Base-by-base conservation (phyloP, 2,329 filamentous ascomycete species). In the Scolecobasidium constrictum region DNA sequence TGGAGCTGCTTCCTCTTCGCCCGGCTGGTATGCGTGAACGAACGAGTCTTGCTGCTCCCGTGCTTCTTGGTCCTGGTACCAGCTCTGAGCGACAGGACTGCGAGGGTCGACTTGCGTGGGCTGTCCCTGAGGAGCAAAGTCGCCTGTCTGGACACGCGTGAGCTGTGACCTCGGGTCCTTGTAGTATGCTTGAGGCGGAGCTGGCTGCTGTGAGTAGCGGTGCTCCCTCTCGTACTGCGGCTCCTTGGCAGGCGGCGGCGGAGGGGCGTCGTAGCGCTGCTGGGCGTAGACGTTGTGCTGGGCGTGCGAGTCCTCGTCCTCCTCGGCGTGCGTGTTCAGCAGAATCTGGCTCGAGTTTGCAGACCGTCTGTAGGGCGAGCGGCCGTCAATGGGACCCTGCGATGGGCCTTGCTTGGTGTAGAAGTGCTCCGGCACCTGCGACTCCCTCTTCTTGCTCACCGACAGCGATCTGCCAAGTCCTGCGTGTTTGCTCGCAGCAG, bases 11-110 rank as follows among this genome's bases (percentile, higher is more conserved):
- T 21, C 35, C 3, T 33, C 41, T 7, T 12, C 12, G 16, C 18
- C 33, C n/a, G 19, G 35, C 15, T 60, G 57, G 56, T 58, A 58
- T 26, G 53, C 43, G 47, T 61, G 58, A n/a, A n/a, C n/a, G 36
- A 58, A 58, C 36, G 47, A 38, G 12, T 40, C 31, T 43, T 40
- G 46, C 23, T 18, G 33, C 34, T 28, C 26, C 39, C 59, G 48
- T 34, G 58, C 59, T 16, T 58, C 60, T 20, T 58, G 57, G 40
- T 58, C 56, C 41, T 54, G 54, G 48, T 57, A 52, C 42, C 58
- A 53, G 26, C 56, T 55, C 40, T 58, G 56, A 22, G 57, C 56
- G 31, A 22, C 58, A 13, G 56, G 54, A 19, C 19, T 35, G 16
- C 16, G 37, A 34, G 35, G 33, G 16, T 41, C 43, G 17, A 13